phyloP scores from a whole-genome alignment of 1,284 basidiomycete genomes.

The Rhodotorula sp. region DNA sequence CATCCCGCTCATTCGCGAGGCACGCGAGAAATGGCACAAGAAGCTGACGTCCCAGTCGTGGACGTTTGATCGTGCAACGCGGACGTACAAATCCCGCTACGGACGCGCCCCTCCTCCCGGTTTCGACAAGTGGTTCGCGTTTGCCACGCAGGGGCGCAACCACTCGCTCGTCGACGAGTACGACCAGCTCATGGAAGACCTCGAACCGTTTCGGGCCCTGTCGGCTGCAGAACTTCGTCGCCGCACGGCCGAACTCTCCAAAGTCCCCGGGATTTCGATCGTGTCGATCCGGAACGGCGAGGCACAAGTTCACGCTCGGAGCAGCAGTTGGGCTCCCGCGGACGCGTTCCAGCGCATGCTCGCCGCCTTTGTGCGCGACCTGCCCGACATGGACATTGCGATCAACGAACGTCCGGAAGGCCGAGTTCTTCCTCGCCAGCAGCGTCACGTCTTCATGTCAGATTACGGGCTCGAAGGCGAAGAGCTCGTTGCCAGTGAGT shows the following conservation, averaged over 20 bases:
- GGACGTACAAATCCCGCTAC: conserved; percentile 75
- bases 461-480: conserved; percentile 40
- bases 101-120: conserved; percentile 75
- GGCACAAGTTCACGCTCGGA: conserved; percentile 56
- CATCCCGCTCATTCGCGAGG: conserved; percentile 39
- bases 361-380: conserved; percentile 53
- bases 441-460: conserved; percentile 41
- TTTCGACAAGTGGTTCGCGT: conserved; percentile 84
- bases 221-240: conserved; percentile 68
- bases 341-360: conserved; percentile 69
- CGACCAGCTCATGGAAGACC: conserved; percentile 72
- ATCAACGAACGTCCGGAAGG: conserved; percentile 90
- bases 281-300: conserved; percentile 42
- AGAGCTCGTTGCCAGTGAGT: conserved; percentile 47
- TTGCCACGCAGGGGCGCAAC: conserved; percentile 64
- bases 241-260: conserved; percentile 60
- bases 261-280: conserved; percentile 43
- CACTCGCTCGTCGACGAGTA: conserved; percentile 88
- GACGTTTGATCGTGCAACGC: conserved; percentile 58
- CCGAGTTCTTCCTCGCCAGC: conserved; percentile 79
- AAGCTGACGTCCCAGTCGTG: conserved; percentile 39
- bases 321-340: conserved; percentile 61
- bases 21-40: conserved; percentile 23
- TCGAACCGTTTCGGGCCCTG: conserved; percentile 75
- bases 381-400: conserved; percentile 87